Conservation (phyloP, 2,329 filamentous ascomycete species). For the Ophiostoma ulmi region DNA sequence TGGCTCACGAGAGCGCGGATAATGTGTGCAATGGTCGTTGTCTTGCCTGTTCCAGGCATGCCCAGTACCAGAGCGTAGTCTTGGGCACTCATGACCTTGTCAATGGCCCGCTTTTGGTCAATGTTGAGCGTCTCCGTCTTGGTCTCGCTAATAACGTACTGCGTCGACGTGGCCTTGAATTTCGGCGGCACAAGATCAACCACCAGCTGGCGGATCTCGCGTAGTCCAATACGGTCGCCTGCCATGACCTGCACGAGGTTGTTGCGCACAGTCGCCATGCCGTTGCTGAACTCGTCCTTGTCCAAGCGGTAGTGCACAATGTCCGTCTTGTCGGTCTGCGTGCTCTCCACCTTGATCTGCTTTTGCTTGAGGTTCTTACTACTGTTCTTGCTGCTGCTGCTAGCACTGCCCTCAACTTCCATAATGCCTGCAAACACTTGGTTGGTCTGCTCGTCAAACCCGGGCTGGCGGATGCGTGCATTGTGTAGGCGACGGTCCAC, state of each 20-base stretch:
- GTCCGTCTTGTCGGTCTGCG: slow-evolving; percentile 35
- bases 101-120: slow-evolving; percentile 79
- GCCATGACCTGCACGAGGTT: slow-evolving; percentile 93
- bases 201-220: slow-evolving; percentile 70
- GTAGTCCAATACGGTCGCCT: slow-evolving; percentile 63
- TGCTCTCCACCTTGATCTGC: not conserved
- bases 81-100: slow-evolving; percentile 91
- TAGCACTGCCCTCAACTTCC: slow-evolving; percentile 47
- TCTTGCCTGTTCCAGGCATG: slow-evolving; percentile 98
- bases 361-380: not conserved
- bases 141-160: slow-evolving; percentile 50
- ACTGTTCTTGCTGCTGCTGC: not conserved
- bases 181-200: slow-evolving; percentile 68
- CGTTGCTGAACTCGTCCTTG: slow-evolving; percentile 97
- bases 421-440: slow-evolving; percentile 90
- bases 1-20: slow-evolving; percentile 84
- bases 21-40: slow-evolving; percentile 95
- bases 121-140: slow-evolving; percentile 69
- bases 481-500: slow-evolving; percentile 90
- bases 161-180: slow-evolving; percentile 64
- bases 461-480: slow-evolving; percentile 66
- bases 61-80: slow-evolving; percentile 97
- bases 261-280: slow-evolving; percentile 90
- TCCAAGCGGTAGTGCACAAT: slow-evolving; percentile 76
- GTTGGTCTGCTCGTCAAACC: slow-evolving; percentile 71